Evolutionary conservation across 768 basidiomycete species (phyloP), one percentile per base, ranked within the genome.

Genomic region (Tulasnella calospora): DNA sequence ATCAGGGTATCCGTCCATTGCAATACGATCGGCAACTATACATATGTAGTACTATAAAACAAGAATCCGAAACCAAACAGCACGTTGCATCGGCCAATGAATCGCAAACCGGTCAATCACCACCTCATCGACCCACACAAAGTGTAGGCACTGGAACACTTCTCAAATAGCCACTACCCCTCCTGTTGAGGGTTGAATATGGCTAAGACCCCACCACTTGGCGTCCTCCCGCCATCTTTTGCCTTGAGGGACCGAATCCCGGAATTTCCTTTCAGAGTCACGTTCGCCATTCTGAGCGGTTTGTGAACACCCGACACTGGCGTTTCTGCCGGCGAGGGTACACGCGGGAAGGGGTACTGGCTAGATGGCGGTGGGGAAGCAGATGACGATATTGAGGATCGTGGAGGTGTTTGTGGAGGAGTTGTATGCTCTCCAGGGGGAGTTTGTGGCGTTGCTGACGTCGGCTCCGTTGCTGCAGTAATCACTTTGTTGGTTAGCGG

Each of bases 151-250:
- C 12, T 35, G 30, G 30, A 33, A 67, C 4, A 35, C 12, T 61
- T 23, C 47, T 12, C 23, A 13, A 35, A 33, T 33, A 33, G 15
- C 15, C 33, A n/a, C 61, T 67, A 72, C 6, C 44, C 71, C 30
- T 72, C 75, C 23, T 76, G 47, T 38, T 40, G 46, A 76, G 75
- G 75, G 40, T 76, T 77, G 72, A 79, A 79, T n/a, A 94, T 87
- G 15, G 91, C 93, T 82, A 89, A 91, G 40, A 94, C 92, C n/a
- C 93, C 93, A 1, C 93, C 93, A 82, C 93, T 94, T 85, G 93
- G 92, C 80, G 93, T 94, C 81, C 93, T 86, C 51, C 93, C 93
- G 3, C 93, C 93, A 83, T 94, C 92, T 78, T 92, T 87, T 71
- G 90, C 93, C 57, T 91, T 88, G 36, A 90, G 88, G 3, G 88